phyloP scores from a whole-genome alignment of 2,329 filamentous ascomycete genomes.

The Alternaria solani region DNA sequence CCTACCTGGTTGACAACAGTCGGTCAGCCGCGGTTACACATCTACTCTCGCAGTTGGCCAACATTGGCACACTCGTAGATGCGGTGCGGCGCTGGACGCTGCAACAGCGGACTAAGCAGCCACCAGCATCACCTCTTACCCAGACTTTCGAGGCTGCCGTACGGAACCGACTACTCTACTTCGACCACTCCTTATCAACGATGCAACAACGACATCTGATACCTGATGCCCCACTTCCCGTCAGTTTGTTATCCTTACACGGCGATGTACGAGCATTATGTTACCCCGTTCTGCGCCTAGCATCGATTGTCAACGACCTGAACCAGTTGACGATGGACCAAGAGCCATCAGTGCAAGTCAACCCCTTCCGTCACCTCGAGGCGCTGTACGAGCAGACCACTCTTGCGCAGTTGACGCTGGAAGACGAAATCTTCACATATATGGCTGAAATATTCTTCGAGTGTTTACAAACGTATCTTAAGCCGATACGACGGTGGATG shows the following conservation, averaged over 20 bases:
- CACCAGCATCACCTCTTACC: constrained; percentile 54
- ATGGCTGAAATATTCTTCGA: constrained; percentile 77
- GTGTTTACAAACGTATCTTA: constrained; percentile 83
- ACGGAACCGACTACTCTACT: constrained; percentile 62
- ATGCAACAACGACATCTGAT: constrained; percentile 69
- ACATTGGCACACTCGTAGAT: constrained; percentile 59
- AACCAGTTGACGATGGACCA: constrained; percentile 54
- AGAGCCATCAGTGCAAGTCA: constrained; percentile 50
- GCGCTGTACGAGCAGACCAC: constrained; percentile 75
- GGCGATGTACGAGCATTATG: constrained; percentile 64
- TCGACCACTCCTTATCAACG: constrained; percentile 66
- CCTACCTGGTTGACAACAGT: constrained; percentile 52
- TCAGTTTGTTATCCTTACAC: constrained; percentile 72
- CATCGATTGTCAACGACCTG: constrained; percentile 61
- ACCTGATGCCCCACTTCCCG: constrained; percentile 61
- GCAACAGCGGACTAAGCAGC: constrained; percentile 25
- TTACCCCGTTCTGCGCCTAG: constrained; percentile 66
- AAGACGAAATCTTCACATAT: constrained; percentile 67
- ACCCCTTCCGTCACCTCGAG: constrained; percentile 78
- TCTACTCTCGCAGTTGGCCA: constrained; percentile 56
- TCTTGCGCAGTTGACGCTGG: constrained; percentile 73
- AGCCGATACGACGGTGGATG: constrained; percentile 85
- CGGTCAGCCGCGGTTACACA: constrained; percentile 45
- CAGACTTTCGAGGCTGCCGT: constrained; percentile 76
- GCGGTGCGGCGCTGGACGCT: constrained; percentile 59